These are phyloP conservation scores for Leccinum rimulosum DNA, from an alignment of 768 basidiomycete genomes.

Conservation along the genomic window DNA sequence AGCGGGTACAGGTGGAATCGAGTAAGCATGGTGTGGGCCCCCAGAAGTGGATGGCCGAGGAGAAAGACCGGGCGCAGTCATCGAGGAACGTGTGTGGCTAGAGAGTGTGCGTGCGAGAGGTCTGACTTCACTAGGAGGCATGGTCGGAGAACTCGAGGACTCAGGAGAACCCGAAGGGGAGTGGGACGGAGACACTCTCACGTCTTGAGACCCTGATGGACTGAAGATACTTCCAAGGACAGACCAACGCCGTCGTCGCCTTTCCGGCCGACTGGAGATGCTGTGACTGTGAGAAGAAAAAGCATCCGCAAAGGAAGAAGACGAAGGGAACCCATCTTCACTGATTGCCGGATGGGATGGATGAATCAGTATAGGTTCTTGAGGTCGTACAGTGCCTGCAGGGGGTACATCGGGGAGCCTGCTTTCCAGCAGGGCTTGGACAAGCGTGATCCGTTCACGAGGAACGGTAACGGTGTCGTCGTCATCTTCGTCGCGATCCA, in stretches of 20 bases:
- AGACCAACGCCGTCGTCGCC: slow-evolving; percentile 70
- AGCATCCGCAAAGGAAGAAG: slow-evolving; percentile 48
- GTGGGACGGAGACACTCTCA: slow-evolving; percentile 25
- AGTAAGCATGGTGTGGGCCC: slow-evolving; percentile 20
- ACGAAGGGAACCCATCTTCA: slow-evolving; percentile 44
- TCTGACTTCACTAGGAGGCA: slow-evolving; percentile 16
- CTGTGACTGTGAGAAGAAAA: slow-evolving; percentile 34
- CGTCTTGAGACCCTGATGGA: slow-evolving; percentile 23
- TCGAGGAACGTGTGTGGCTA: slow-evolving; percentile 14
- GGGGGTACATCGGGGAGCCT: slow-evolving; percentile 75
- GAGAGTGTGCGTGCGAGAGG: slow-evolving; percentile 29
- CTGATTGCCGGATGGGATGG: slow-evolving; percentile 38
- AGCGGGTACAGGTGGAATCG: slow-evolving; percentile 21
- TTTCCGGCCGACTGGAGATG: slow-evolving; percentile 31
- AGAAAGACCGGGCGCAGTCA: slow-evolving; percentile 11
- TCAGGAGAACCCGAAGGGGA: slow-evolving; percentile 18
- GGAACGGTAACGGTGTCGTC: slow-evolving; percentile 40
- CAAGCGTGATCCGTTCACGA: slow-evolving; percentile 66
- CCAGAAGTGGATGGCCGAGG: slow-evolving; percentile 37
- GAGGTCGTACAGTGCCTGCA: slow-evolving; percentile 58
- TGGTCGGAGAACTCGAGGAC: slow-evolving; percentile 18
- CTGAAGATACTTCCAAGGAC: slow-evolving; percentile 51
- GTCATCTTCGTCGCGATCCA: slow-evolving; percentile 58
- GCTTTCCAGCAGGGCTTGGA: slow-evolving; percentile 74
- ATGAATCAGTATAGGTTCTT: slow-evolving; percentile 65